These are phyloP conservation scores for Physcia stellaris DNA, from an alignment of 495 filamentous ascomycete species.

Conservation along the genomic window DNA sequence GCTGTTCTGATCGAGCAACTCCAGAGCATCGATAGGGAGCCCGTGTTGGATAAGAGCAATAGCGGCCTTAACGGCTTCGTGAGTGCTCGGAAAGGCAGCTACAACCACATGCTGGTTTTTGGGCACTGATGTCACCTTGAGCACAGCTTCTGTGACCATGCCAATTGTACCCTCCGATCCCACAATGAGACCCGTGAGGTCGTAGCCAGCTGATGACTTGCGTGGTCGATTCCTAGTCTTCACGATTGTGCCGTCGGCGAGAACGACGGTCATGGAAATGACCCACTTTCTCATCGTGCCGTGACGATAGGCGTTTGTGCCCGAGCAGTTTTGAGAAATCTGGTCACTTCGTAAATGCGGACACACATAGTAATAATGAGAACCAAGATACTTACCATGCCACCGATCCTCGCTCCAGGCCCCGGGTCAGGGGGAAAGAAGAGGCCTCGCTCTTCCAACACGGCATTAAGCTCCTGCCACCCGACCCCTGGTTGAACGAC, in stretches of 20 bases:
- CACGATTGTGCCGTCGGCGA: slow-evolving; percentile 52
- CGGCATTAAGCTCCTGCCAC: slow-evolving; percentile 49
- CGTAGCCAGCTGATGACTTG: slow-evolving; percentile 54
- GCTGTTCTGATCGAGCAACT: slow-evolving; percentile 52
- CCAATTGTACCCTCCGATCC: slow-evolving; percentile 54
- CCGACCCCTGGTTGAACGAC: slow-evolving; percentile 54
- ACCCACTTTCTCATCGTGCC: slow-evolving; percentile 63
- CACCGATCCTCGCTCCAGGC: slow-evolving; percentile 54
- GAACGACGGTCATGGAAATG: slow-evolving; percentile 45
- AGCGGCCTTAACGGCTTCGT: slow-evolving; percentile 44
- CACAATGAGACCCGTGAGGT: slow-evolving; percentile 49
- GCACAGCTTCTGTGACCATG: slow-evolving; percentile 47
- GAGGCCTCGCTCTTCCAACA: slow-evolving; percentile 38
- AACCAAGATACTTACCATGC: slow-evolving; percentile 52
- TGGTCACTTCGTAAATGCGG: not conserved
- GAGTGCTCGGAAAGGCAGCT: slow-evolving; percentile 42
- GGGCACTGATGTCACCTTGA: slow-evolving; percentile 50
- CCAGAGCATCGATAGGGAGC: slow-evolving; percentile 48
- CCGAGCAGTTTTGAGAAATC: slow-evolving; percentile 32
- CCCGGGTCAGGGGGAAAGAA: slow-evolving; percentile 59
- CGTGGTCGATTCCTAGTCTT: slow-evolving; percentile 51
- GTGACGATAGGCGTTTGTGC: slow-evolving; percentile 55
- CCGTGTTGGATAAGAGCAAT: slow-evolving; percentile 46
- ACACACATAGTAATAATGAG: too few relatives aligned
- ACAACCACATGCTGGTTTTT: slow-evolving; percentile 49